These are phyloP conservation scores for Botryotinia narcissicola DNA, from an alignment of 2,329 filamentous ascomycete genomes.

Conservation along the genomic window DNA sequence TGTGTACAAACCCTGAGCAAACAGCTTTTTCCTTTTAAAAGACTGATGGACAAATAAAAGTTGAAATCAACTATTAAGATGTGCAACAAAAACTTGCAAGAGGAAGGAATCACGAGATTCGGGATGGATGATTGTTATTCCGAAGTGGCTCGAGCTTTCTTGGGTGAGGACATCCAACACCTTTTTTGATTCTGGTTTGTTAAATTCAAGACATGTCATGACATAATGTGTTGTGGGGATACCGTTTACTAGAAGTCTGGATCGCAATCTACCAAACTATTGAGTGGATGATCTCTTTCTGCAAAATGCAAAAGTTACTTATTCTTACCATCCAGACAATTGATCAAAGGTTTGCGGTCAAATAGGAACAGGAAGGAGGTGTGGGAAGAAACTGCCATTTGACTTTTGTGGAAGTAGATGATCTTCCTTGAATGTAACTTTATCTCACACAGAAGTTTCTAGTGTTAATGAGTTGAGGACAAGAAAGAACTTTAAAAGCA, in stretches of 20 bases:
- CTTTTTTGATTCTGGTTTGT: not conserved
- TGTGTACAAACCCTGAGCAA: not conserved
- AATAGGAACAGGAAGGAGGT: not conserved
- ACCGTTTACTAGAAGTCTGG: not conserved
- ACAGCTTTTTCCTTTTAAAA: not conserved
- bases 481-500: not conserved
- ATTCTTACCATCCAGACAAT: not conserved
- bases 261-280: too few relatives aligned
- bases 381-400: not conserved
- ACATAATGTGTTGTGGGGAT: not conserved
- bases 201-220: not conserved
- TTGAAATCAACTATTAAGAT: not conserved
- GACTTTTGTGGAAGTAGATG: not conserved
- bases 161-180: not conserved
- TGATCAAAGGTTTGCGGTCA: not conserved
- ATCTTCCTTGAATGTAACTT: not conserved
- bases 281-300: too few relatives aligned
- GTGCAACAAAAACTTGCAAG: not conserved
- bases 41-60: not conserved
- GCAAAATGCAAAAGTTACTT: not conserved
- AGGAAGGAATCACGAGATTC: not conserved
- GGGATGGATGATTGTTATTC: not conserved
- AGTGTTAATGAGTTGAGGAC: not conserved
- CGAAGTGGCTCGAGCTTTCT: not conserved
- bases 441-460: not conserved